Conservation (phyloP, 1,284 basidiomycete species). For the Uromyces viciae-fabae region DNA sequence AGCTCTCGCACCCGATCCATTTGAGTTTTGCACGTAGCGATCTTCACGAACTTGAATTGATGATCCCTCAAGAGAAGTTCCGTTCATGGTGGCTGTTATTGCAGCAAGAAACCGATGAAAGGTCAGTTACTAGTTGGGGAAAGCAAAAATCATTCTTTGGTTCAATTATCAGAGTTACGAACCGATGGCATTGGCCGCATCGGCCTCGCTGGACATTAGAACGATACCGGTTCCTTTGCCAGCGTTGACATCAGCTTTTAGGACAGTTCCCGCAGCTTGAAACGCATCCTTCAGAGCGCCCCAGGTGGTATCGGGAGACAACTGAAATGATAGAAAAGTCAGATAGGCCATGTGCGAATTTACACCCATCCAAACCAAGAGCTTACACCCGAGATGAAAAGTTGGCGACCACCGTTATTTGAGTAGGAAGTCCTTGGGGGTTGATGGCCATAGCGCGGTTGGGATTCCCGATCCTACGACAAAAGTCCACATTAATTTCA, state of each 20-base stretch:
- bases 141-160: no score
- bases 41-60: constrained; percentile 37
- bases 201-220: constrained; percentile 81
- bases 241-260: constrained; percentile 89
- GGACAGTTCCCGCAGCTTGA: constrained; percentile 85
- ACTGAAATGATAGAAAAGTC: no score
- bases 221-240: constrained; percentile 91
- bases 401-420: constrained; percentile 16
- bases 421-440: constrained; percentile 56
- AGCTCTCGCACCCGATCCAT: background rate
- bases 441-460: constrained; percentile 86
- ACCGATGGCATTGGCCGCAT: constrained; percentile 60
- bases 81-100: constrained; percentile 42
- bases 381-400: constrained; percentile 44
- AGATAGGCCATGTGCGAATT: no score
- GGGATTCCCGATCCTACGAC: constrained; percentile 83
- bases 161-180: no score
- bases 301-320: constrained; percentile 93
- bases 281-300: constrained; percentile 97
- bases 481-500: background rate
- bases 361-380: no score
- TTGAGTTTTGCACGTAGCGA: constrained; percentile 18
- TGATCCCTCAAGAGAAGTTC: constrained; percentile 41
- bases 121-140: no score
- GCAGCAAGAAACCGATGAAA: no score